Conservation (phyloP, 2,329 filamentous ascomycete species). For the Tolypocladium nubicola region DNA sequence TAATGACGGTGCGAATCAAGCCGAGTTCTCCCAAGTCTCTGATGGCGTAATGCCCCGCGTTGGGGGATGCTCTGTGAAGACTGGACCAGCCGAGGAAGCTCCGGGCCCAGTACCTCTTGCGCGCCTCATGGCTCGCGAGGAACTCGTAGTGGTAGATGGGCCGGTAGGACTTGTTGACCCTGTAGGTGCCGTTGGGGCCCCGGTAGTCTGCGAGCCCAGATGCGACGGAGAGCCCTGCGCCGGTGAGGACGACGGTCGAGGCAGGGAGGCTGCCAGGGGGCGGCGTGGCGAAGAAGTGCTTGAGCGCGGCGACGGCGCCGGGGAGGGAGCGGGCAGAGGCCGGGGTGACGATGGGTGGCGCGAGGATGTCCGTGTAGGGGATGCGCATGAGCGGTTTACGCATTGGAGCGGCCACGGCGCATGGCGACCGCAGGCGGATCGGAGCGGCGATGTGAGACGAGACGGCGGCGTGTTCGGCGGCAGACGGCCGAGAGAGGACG, state of each 20-base stretch:
- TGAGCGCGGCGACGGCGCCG: slow-evolving; percentile 68
- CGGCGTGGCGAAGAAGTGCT: slow-evolving; percentile 60
- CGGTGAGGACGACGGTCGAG: slow-evolving; percentile 49
- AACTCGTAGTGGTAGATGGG: slow-evolving; percentile 95
- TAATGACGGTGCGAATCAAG: slow-evolving; percentile 67
- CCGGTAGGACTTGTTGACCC: slow-evolving; percentile 78
- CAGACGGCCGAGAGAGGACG: background rate
- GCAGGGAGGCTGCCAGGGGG: slow-evolving; percentile 37
- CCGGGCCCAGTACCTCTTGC: slow-evolving; percentile 92
- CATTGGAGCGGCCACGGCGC: slow-evolving; percentile 29
- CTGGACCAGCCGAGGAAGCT: slow-evolving; percentile 90
- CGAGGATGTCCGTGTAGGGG: slow-evolving; percentile 77
- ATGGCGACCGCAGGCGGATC: slow-evolving; percentile 8
- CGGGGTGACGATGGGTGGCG: slow-evolving; percentile 66
- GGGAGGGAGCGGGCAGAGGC: slow-evolving; percentile 55
- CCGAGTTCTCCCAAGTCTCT: slow-evolving; percentile 61
- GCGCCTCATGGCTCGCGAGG: slow-evolving; percentile 63
- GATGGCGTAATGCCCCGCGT: slow-evolving; percentile 69
- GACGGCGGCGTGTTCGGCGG: background rate
- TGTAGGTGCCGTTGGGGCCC: slow-evolving; percentile 82
- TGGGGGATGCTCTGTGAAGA: slow-evolving; percentile 68
- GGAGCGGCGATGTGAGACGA: background rate
- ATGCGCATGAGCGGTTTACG: slow-evolving; percentile 72
- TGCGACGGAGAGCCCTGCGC: slow-evolving; percentile 86
- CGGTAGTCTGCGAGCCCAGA: slow-evolving; percentile 91